Evolutionary conservation across 805 yeast species (phyloP).

Genomic region (Nakazawaea ernobii): DNA sequence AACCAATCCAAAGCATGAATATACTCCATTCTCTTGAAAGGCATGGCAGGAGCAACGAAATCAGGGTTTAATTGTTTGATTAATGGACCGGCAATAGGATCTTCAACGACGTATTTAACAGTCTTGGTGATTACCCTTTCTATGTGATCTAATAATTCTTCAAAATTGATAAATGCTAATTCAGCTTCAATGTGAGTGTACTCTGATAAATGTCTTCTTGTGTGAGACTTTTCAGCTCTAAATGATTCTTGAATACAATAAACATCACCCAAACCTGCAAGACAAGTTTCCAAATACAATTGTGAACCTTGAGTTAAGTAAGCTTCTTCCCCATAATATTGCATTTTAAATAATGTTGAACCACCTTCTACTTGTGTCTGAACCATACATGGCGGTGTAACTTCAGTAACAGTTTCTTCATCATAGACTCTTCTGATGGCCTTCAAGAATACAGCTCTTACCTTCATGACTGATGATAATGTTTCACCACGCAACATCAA

Average conservation of each 20-base stretch:
- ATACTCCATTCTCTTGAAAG: slow-evolving; percentile 90
- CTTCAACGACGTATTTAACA: slow-evolving; percentile 73
- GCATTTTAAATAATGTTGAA: slow-evolving; percentile 85
- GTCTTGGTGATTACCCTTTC: slow-evolving; percentile 70
- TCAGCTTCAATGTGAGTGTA: slow-evolving; percentile 97
- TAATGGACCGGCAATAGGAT: slow-evolving; percentile 89
- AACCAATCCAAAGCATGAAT: slow-evolving; percentile 92
- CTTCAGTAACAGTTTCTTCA: slow-evolving; percentile 78
- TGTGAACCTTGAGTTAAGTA: slow-evolving; percentile 96
- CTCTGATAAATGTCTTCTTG: slow-evolving; percentile 96
- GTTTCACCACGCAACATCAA: slow-evolving; percentile 96
- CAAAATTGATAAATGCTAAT: slow-evolving; percentile 81
- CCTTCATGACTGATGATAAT: slow-evolving; percentile 87
- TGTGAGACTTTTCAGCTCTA: slow-evolving; percentile 98
- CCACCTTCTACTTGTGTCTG: slow-evolving; percentile 99
- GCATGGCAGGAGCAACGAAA: slow-evolving; percentile 74
- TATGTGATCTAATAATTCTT: slow-evolving; percentile 78
- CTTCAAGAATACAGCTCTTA: slow-evolving; percentile 73
- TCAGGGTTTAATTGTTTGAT: slow-evolving; percentile 89
- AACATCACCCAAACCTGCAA: slow-evolving; percentile 95
- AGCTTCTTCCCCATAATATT: slow-evolving; percentile 96
- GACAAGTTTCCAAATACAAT: slow-evolving; percentile 91
- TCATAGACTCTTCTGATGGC: slow-evolving; percentile 71
- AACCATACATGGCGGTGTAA: slow-evolving; percentile 99
- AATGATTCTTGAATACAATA: slow-evolving; percentile 97